Evolutionary conservation across 148 eudicot genomes (phyloP), one percentile per base, ranked within the genome.

Genomic region (Arbutus unedo): DNA sequence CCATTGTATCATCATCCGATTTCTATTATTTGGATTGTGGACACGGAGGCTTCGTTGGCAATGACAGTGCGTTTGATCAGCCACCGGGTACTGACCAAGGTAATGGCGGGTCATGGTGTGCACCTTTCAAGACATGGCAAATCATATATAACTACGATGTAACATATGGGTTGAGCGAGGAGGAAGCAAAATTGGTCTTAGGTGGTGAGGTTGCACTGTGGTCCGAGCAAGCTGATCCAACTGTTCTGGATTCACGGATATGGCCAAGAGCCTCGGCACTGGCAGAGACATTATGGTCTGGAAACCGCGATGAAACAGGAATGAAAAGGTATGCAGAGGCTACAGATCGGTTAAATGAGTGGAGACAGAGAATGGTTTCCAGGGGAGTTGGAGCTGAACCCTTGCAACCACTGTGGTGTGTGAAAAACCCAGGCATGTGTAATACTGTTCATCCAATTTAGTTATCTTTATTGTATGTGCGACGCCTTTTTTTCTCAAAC

Each of bases 121-220:
- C 85, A 7, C 99, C 99, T 1, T 96, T 94, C 67, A 96, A 96
- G 87, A 92, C 98, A 11, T 96, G 99, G 99, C 98, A 96, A 66
- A 82, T 82, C 19, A 90, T 96, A 10, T 96, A 96, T 54, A 93
- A 94, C 81, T 96, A 94, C 6, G 99, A 96, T 74, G 93, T 96
- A 75, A 89, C 92, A 0, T 90, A 89, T n/a, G 92, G 94, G 23
- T 74, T 96, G 85, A 93, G 74, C 5, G 82, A 77, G 77, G 83
- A 81, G 64, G 97, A 96, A 87, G 84, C 91, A 15, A 86, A 76
- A 78, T 67, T 96, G 84, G 99, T 96, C 9, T 9, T 94, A 83
- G 99, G 99, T 0, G 99, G 98, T 9, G 97, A 96, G 90, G 98
- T 91, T 79, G 95, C 98, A 13, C 79, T 64, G 77, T 96, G 98